Conservation (phyloP, 192 early-diverging fungal species). For the Neocallimastix lanati region DNA sequence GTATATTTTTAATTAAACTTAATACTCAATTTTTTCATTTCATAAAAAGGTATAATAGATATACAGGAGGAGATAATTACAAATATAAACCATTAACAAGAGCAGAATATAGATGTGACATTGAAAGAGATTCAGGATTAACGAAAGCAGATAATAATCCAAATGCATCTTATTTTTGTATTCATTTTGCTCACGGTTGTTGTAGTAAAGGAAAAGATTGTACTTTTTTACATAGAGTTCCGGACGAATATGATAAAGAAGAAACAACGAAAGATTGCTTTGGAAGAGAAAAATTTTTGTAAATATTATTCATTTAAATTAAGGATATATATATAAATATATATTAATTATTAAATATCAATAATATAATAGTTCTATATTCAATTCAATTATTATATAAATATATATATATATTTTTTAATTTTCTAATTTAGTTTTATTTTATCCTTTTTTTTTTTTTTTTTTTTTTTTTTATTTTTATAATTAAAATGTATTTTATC, state of each 20-base stretch:
- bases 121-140: constrained; percentile 43
- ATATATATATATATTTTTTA: too few relatives aligned
- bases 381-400: too few relatives aligned
- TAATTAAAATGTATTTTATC: too few relatives aligned
- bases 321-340: too few relatives aligned
- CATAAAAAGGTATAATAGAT: neutral
- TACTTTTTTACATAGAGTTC: constrained; percentile 26
- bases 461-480: too few relatives aligned
- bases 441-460: too few relatives aligned
- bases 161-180: constrained; percentile 42
- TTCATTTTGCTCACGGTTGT: constrained; percentile 66
- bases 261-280: constrained; percentile 44
- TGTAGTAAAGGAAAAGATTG: constrained; percentile 47
- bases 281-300: constrained; percentile 47
- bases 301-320: neutral
- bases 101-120: constrained; percentile 22
- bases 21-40: too few relatives aligned
- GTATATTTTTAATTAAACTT: too few relatives aligned
- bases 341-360: too few relatives aligned
- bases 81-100: neutral
- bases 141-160: constrained; percentile 44
- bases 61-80: neutral
- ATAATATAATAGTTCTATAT: too few relatives aligned
- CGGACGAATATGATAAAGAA: constrained; percentile 19
- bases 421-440: too few relatives aligned